A percentile compares a stretch with the other conserved stretches of the same genome.
phyloP scores from a whole-genome alignment of 2,329 filamentous ascomycete genomes.

The Pseudogymnoascus pannorum region DNA sequence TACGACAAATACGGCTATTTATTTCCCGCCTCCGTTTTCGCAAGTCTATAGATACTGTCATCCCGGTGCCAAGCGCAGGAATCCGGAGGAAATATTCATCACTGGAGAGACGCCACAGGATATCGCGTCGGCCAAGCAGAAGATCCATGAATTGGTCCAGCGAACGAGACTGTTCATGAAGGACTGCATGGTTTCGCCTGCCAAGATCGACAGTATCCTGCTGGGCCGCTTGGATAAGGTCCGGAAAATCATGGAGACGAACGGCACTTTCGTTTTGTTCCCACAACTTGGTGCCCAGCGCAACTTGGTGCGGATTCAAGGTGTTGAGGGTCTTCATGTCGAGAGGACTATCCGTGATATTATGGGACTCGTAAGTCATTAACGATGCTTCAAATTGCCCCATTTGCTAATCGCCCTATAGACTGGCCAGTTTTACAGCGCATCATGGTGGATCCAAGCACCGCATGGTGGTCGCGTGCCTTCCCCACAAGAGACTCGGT shows the following conservation, averaged over 20 bases:
- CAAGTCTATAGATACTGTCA: constrained; percentile 86
- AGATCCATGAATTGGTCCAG: constrained; percentile 76
- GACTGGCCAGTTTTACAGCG: constrained; percentile 96
- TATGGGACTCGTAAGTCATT: constrained; percentile 71
- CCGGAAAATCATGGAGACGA: constrained; percentile 93
- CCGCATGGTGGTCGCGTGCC: constrained; percentile 57
- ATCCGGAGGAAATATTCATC: constrained; percentile 88
- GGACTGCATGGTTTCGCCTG: constrained; percentile 79
- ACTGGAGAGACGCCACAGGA: constrained; percentile 81
- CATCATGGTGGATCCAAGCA: constrained; percentile 88
- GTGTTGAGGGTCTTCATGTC: constrained; percentile 85
- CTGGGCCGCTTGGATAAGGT: constrained; percentile 91
- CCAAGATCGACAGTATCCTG: constrained; percentile 92
- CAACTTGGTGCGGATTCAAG: constrained; percentile 81
- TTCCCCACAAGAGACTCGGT: constrained; percentile 63
- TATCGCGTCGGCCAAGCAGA: constrained; percentile 83
- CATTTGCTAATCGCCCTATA: constrained; percentile 29
- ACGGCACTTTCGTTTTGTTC: constrained; percentile 91
- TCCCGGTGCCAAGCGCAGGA: constrained; percentile 69
- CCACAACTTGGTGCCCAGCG: constrained; percentile 80
- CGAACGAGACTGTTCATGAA: constrained; percentile 82
- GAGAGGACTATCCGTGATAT: constrained; percentile 93
- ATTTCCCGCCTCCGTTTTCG: constrained; percentile 92
- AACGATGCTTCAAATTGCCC: constrained; percentile 10
- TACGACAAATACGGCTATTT: constrained; percentile 90